Evolutionary conservation across 495 filamentous ascomycete genomes (phyloP).

Genomic region (Hypoxylon fuscum): DNA sequence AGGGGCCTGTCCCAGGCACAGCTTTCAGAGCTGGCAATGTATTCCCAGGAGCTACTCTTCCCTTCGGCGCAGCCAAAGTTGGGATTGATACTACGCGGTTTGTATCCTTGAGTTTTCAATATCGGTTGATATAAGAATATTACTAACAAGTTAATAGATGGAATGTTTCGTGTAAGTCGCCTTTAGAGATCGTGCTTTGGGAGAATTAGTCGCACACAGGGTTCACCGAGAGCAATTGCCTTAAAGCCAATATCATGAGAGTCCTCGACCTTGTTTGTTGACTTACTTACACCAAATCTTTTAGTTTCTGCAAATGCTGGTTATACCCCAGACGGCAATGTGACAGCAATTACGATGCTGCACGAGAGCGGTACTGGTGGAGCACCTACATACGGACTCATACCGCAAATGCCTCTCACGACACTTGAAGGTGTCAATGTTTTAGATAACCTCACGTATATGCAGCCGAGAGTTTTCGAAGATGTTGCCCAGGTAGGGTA

Average conservation of each 20-base stretch:
- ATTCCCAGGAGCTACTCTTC: slow-evolving; percentile 69
- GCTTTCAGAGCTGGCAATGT: slow-evolving; percentile 64
- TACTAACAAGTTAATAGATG: slow-evolving; percentile 49
- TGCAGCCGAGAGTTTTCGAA: slow-evolving; percentile 49
- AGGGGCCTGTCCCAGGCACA: slow-evolving; percentile 17
- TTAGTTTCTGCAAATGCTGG: slow-evolving; percentile 48
- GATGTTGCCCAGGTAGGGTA: slow-evolving; percentile 67
- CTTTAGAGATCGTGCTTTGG: too few species aligned
- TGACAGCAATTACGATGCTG: slow-evolving; percentile 75
- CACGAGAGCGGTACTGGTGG: slow-evolving; percentile 78
- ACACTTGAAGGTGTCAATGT: slow-evolving; percentile 60
- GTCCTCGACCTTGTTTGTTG: neutral
- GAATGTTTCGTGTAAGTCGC: slow-evolving; percentile 34
- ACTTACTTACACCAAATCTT: neutral
- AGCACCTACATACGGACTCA: slow-evolving; percentile 74
- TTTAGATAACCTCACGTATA: slow-evolving; percentile 61
- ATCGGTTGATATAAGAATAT: slow-evolving; percentile 37
- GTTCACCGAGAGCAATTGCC: too few species aligned
- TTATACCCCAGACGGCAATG: slow-evolving; percentile 62
- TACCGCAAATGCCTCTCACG: slow-evolving; percentile 68
- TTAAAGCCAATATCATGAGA: neutral
- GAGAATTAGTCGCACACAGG: too few species aligned
- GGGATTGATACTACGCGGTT: slow-evolving; percentile 63
- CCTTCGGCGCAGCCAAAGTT: slow-evolving; percentile 74
- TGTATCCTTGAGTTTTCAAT: neutral